phyloP scores from a whole-genome alignment of 352 stramenopile species.

The Halophytophthora batemanensis region DNA sequence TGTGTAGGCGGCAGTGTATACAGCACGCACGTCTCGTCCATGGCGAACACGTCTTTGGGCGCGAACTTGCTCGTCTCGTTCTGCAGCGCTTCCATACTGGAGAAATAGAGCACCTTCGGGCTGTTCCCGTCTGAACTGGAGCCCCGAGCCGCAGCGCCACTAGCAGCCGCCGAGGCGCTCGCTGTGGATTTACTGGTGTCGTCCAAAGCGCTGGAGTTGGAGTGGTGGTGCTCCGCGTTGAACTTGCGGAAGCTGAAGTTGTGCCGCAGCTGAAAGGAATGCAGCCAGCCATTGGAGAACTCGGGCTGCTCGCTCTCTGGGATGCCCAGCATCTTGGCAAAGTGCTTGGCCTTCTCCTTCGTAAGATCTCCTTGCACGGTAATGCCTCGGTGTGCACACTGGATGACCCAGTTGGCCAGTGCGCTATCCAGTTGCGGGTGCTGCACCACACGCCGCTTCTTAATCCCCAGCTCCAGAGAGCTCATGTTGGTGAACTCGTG shows the following conservation, averaged over 20 bases:
- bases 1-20: slow-evolving; percentile 66
- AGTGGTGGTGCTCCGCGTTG: slow-evolving; percentile 54
- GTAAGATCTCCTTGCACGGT: slow-evolving; percentile 81
- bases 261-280: slow-evolving; percentile 78
- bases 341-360: slow-evolving; percentile 85
- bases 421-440: slow-evolving; percentile 76
- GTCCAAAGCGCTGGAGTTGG: slow-evolving; percentile 3
- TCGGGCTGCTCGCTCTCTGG: slow-evolving; percentile 71
- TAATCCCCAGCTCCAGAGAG: slow-evolving; percentile 73
- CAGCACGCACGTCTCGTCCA: slow-evolving; percentile 72
- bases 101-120: slow-evolving; percentile 53
- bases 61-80: slow-evolving; percentile 75
- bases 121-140: slow-evolving; percentile 1
- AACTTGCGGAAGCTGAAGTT: slow-evolving; percentile 86
- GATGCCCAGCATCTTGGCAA: slow-evolving; percentile 79
- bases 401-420: slow-evolving; percentile 85
- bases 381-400: slow-evolving; percentile 73
- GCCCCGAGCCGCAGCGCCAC: neutral
- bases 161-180: neutral
- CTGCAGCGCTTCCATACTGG: slow-evolving; percentile 56
- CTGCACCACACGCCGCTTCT: slow-evolving; percentile 81
- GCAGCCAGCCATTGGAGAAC: slow-evolving; percentile 80
- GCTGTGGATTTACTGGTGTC: neutral
- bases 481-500: slow-evolving; percentile 87
- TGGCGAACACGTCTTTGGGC: slow-evolving; percentile 66